A percentile compares a stretch with the other conserved stretches of the same genome.
These are phyloP conservation scores for Ophiosphaerella herpotricha DNA, from an alignment of 2,329 filamentous ascomycete genomes.

Conservation along the genomic window DNA sequence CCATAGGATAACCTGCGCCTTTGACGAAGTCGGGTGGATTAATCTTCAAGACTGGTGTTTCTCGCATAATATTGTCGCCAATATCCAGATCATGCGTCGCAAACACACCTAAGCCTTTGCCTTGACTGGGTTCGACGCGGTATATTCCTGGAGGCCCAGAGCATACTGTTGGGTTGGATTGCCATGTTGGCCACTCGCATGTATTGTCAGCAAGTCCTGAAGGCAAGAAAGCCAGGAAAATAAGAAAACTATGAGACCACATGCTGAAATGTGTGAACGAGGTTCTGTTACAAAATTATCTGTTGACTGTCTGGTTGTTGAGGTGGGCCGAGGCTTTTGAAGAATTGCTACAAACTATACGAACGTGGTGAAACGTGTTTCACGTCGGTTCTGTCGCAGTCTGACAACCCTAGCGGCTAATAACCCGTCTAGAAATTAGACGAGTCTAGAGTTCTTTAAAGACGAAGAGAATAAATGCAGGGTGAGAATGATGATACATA, in stretches of 20 bases:
- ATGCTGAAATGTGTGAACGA: background rate
- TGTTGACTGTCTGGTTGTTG: no score
- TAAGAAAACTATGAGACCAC: background rate
- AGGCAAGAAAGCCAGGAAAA: background rate
- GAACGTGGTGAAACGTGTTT: conserved; percentile 22
- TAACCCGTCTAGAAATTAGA: background rate
- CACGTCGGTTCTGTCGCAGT: conserved; percentile 13
- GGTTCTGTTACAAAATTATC: background rate
- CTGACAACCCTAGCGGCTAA: conserved; percentile 1
- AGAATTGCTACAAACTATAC: background rate
- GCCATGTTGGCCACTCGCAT: conserved; percentile 19
- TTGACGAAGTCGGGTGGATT: conserved; percentile 31
- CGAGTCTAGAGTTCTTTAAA: no score
- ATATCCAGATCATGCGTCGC: conserved; percentile 43
- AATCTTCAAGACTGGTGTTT: conserved; percentile 45
- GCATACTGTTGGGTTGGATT: conserved; percentile 15
- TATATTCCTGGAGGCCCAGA: conserved; percentile 30
- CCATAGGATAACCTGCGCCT: conserved; percentile 33
- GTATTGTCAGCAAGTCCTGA: conserved; percentile 11
- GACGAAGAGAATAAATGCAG: no score
- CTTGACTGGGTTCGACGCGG: conserved; percentile 36
- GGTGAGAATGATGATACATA: no score
- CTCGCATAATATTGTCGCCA: conserved; percentile 48
- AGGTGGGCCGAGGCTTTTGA: background rate
- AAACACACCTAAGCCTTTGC: conserved; percentile 52